Conservation (phyloP, 2,329 filamentous ascomycete species). For the Pestalotiopsis sp. region DNA sequence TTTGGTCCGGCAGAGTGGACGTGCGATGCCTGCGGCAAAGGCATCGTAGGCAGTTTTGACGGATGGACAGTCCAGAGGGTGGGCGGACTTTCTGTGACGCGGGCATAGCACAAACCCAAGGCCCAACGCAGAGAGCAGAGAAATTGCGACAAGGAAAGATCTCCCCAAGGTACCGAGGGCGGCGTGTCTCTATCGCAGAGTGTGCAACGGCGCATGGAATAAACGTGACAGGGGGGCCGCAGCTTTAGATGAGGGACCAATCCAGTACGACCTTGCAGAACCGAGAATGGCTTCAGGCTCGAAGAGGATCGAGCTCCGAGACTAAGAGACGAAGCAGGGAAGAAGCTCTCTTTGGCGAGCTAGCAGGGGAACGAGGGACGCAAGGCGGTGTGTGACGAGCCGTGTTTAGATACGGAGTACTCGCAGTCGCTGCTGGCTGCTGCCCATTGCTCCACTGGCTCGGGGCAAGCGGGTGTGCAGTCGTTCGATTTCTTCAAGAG, state of each 20-base stretch:
- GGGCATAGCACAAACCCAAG: background rate
- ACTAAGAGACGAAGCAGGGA: slow-evolving; percentile 44
- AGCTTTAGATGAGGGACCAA: slow-evolving; percentile 55
- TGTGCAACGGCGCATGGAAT: slow-evolving; percentile 50
- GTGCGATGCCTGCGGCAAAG: slow-evolving; percentile 29
- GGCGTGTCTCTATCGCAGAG: slow-evolving; percentile 32
- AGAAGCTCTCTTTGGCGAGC: slow-evolving; percentile 23
- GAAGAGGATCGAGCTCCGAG: slow-evolving; percentile 49
- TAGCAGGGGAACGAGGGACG: slow-evolving; percentile 17
- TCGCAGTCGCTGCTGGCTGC: background rate
- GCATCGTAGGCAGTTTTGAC: slow-evolving; percentile 19
- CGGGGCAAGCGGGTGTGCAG: slow-evolving; percentile 4
- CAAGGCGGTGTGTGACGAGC: slow-evolving; percentile 32
- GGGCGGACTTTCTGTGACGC: slow-evolving; percentile 23
- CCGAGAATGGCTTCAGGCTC: slow-evolving; percentile 47
- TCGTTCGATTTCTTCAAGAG: background rate
- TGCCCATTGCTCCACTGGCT: background rate
- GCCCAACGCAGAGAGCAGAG: background rate
- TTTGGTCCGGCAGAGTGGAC: slow-evolving; percentile 24
- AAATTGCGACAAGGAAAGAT: background rate
- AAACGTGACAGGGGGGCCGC: slow-evolving; percentile 50
- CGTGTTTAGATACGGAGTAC: slow-evolving; percentile 11
- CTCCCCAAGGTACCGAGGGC: slow-evolving; percentile 11
- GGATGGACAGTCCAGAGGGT: slow-evolving; percentile 23
- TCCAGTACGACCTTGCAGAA: slow-evolving; percentile 36